Evolutionary conservation across 2,329 filamentous ascomycete species (phyloP), one percentile per base, ranked within the genome.

Genomic region (Talaromyces sp.): DNA sequence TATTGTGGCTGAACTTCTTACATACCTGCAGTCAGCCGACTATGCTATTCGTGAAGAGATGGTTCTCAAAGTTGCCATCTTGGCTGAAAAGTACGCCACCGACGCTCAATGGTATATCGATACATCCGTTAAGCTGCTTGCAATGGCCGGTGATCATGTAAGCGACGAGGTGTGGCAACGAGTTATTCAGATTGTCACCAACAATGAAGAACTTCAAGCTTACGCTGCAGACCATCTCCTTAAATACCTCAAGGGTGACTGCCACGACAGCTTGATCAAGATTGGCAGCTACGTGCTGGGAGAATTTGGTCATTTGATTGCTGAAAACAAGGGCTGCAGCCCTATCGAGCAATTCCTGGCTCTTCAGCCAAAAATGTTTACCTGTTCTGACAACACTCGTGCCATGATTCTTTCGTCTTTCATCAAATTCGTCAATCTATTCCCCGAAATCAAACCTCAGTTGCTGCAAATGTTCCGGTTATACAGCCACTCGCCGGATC

Each of bases 31-130:
- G 69, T 96, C 91, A 57, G 94, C 94, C 50, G 94, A 99, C 73
- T 99, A 96, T 73, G 93, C 93, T 5, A 97, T 99, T 67, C 86
- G 95, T 63, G 95, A 99, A 77, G 94, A 99, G 74, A 99, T 99
- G 94, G 94, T 97, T 3, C 80, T 99, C 62, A 99, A 99, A 77
- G 96, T 99, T 74, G 94, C 94, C 54, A 99, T 99, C 68, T 75
- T 99, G 63, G 97, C 95, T 0, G 94, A 99, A 72, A 97, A 97
- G 71, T 99, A 99, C 71, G 94, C 94, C 22, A 97, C 92, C 0
- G 94, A 99, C 69, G 90, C 96, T 19, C 93, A 97, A 77, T 99
- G 94, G 94, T 99, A 99, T 73, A 95, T 99, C 62, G 93, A 99
- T 70, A 97, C 97, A 65, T 96, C 94, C 10, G 80, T 99, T 64